Evolutionary conservation across 2,329 filamentous ascomycete species (phyloP), one percentile per base, ranked within the genome.

Genomic region (Colletotrichum sp.): DNA sequence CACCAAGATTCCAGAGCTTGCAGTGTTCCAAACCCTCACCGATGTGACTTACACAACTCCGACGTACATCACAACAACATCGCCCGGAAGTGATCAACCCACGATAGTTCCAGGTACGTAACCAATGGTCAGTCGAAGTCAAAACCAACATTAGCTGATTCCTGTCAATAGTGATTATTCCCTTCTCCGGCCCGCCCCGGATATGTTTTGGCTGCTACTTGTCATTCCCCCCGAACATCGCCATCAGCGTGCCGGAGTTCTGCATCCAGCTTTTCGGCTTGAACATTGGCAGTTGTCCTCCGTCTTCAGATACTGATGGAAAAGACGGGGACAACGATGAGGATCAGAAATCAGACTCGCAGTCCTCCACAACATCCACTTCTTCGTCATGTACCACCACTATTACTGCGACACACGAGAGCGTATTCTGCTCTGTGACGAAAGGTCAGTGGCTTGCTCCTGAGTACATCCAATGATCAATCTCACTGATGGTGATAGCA

Each of bases 221-320:
- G 4, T 13, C 5, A 10, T 71, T 71, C 18, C 68, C 68, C 6
- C 68, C 68, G 1, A 71, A 64, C 36, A 55, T 71, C n/a, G 30
- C 60, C 15, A 71, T 71, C 9, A 26, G 44, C 2, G 28, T 64
- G 5, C 68, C 68, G 0, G 36, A 71, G 49, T 71, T 71, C 12
- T 71, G 68, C 39, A 55, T 71, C 4, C 59, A 64, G 68, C 36
- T 71, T 3, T 64, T 71, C 16, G 68, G 68, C 4, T 8, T 71
- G 36, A 64, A 64, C 13, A 71, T 71, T 15, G 68, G 68, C 26
- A 71, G 30, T 7, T 71, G 68, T 15, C 68, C 68, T 4, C 26
- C 26, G 0, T n/a, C 36, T 6, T 52, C 62, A n/a, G 10, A 36
- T 16, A 24, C 18, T 36, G 24, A 57, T 4, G n/a, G 12, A 5